These are phyloP conservation scores for Gossypium aridum DNA, from an alignment of 441 rosid genomes.

Conservation along the genomic window DNA sequence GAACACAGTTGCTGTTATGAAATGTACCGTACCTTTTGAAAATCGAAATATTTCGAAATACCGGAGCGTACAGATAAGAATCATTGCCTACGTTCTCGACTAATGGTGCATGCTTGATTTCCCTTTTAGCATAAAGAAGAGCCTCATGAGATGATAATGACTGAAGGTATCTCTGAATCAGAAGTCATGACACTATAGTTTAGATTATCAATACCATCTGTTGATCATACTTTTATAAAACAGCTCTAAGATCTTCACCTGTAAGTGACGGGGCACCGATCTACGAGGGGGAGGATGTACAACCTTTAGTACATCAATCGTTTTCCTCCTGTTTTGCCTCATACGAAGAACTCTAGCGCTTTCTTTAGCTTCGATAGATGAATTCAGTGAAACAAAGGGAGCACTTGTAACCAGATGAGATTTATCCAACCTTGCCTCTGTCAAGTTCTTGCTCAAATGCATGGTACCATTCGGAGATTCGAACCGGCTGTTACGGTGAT, in stretches of 20 bases:
- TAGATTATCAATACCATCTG: slow-evolving; percentile 8
- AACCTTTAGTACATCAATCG: slow-evolving; percentile 19
- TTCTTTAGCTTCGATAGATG: slow-evolving; percentile 23
- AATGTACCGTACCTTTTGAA: slow-evolving; percentile 53
- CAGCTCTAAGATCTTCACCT: slow-evolving; percentile 29
- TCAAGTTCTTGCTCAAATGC: slow-evolving; percentile 32
- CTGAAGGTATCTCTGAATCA: slow-evolving; percentile 44
- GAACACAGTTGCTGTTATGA: background rate
- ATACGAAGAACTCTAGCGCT: background rate
- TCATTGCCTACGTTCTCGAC: slow-evolving; percentile 31
- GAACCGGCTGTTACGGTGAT: slow-evolving; percentile 18
- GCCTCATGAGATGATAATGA: slow-evolving; percentile 60
- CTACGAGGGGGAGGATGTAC: slow-evolving; percentile 33
- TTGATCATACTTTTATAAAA: background rate
- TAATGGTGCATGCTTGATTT: slow-evolving; percentile 45
- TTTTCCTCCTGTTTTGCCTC: slow-evolving; percentile 18
- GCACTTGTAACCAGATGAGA: slow-evolving; percentile 19
- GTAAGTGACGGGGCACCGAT: slow-evolving; percentile 28
- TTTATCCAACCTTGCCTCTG: slow-evolving; percentile 29
- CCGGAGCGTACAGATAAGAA: slow-evolving; percentile 42
- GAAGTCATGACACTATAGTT: background rate
- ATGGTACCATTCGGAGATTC: slow-evolving; percentile 32
- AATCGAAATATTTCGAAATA: slow-evolving; percentile 58
- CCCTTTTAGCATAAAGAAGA: slow-evolving; percentile 54
- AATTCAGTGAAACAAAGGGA: slow-evolving; percentile 22